These are phyloP conservation scores for Malus sieversii DNA, from an alignment of 306 rosid genomes.

Conservation along the genomic window DNA sequence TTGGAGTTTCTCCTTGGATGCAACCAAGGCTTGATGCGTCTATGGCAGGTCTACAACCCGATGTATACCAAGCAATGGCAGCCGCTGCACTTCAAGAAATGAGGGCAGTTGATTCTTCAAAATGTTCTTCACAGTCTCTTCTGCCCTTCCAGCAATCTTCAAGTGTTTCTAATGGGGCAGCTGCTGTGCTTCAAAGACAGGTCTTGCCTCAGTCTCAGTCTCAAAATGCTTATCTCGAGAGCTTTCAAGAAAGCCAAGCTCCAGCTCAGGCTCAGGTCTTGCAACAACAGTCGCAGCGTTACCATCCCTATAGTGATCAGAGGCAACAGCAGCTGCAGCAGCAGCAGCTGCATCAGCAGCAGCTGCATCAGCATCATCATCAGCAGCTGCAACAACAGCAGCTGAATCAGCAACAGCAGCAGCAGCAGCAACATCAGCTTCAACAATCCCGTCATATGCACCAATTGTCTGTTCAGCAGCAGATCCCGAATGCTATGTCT, in stretches of 20 bases:
- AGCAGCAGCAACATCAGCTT: slow-evolving; percentile 36
- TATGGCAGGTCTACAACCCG: slow-evolving; percentile 58
- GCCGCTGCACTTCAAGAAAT: slow-evolving; percentile 82
- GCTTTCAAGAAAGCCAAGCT: slow-evolving; percentile 55
- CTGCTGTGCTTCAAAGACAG: slow-evolving; percentile 65
- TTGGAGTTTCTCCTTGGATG: slow-evolving; percentile 74
- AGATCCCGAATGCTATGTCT: slow-evolving; percentile 46
- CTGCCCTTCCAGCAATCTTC: slow-evolving; percentile 68
- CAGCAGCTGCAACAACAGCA: slow-evolving; percentile 27
- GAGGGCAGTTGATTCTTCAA: slow-evolving; percentile 62
- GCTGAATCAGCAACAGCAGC: slow-evolving; percentile 25
- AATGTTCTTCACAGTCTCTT: slow-evolving; percentile 41
- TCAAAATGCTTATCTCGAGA: slow-evolving; percentile 59
- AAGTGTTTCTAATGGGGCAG: slow-evolving; percentile 47
- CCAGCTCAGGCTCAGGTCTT: slow-evolving; percentile 43
- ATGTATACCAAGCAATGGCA: slow-evolving; percentile 74
- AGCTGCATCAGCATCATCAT: slow-evolving; percentile 32
- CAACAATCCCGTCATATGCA: slow-evolving; percentile 39
- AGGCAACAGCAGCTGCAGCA: slow-evolving; percentile 17
- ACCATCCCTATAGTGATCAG: slow-evolving; percentile 52
- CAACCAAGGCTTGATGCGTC: slow-evolving; percentile 71
- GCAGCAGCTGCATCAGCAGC: slow-evolving; percentile 27
- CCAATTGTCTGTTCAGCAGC: slow-evolving; percentile 45
- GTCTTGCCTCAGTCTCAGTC: slow-evolving; percentile 55
- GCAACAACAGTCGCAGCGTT: slow-evolving; percentile 58